phyloP scores from a whole-genome alignment of 129 eudicot genomes.

The Saposhnikovia divaricata region DNA sequence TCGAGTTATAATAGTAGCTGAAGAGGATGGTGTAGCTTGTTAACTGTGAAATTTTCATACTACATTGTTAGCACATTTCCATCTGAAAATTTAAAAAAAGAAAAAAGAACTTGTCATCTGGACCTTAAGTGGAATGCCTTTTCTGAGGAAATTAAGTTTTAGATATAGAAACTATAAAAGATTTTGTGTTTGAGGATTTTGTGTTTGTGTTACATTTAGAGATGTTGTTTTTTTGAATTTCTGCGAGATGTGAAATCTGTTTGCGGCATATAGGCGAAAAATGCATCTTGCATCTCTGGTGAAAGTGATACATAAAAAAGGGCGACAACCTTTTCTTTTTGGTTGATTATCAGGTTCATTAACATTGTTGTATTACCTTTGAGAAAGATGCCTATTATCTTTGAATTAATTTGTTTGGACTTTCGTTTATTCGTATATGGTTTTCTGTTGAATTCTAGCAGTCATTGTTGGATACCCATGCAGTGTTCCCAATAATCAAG shows the following conservation, averaged over 20 bases:
- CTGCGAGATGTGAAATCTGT: slow-evolving; percentile 69
- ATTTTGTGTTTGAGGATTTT: slow-evolving; percentile 40
- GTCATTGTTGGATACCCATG: neutral
- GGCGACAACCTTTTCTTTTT: slow-evolving; percentile 17
- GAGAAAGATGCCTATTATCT: slow-evolving; percentile 15
- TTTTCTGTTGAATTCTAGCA: slow-evolving; percentile 24
- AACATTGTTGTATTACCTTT: slow-evolving; percentile 19
- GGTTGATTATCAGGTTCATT: slow-evolving; percentile 13
- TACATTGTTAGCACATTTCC: slow-evolving; percentile 19
- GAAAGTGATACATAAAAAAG: slow-evolving; percentile 39
- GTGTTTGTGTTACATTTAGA: slow-evolving; percentile 36
- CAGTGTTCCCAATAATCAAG: neutral
- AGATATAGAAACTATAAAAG: slow-evolving; percentile 42
- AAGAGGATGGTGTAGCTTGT: slow-evolving; percentile 27
- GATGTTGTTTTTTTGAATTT: slow-evolving; percentile 15
- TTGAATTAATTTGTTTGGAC: slow-evolving; percentile 8
- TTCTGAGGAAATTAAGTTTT: slow-evolving; percentile 17
- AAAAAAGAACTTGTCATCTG: slow-evolving; percentile 21
- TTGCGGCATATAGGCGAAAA: slow-evolving; percentile 61
- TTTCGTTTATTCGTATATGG: slow-evolving; percentile 12
- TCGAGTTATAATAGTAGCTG: slow-evolving; percentile 23
- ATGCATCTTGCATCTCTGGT: slow-evolving; percentile 46
- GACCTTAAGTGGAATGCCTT: slow-evolving; percentile 38
- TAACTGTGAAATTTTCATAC: slow-evolving; percentile 32
- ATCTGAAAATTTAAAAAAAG: slow-evolving; percentile 15